Evolutionary conservation across 2,329 filamentous ascomycete species (phyloP), one percentile per base, ranked within the genome.

Genomic region (Helicocarpus griseus): DNA sequence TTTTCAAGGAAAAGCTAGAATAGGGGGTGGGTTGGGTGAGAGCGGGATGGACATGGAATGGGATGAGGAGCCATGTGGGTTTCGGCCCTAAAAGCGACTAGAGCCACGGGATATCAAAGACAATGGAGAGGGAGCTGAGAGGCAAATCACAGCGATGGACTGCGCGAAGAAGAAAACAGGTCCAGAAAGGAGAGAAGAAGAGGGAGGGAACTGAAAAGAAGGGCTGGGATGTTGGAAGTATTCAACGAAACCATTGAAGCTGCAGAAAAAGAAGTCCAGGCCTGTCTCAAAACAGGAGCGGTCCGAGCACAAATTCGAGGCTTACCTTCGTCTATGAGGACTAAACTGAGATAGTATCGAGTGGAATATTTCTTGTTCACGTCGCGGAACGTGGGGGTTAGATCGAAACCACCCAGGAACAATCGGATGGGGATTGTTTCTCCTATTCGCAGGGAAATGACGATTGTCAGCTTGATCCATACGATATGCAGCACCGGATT

Each of bases 301-400:
- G 19, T 24, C 29, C 4, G 19, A 47, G 19, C n/a, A 35, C 29
- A 14, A 33, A 35, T 11, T 46, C 5, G 5, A 53, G 48, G 68
- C 75, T 59, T 72, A 87, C 88, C 88, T 81, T 96, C 90, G 64
- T 96, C 90, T 60, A 96, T 96, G 60, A 96, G 78, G 21, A 98
- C 93, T 56, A 98, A 74, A 67, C 90, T 96, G 56, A 98, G 80
- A 73, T 98, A 98, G 73, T 98, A 98, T 63, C 93, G 80, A 35
- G 91, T 97, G 24, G 91, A 97, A 71, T 95, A 98, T 74, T 98
- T 98, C 79, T 98, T 98, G 80, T 98, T 98, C 60, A 98, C 94
- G 69, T 98, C 93, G 56, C 93, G 87, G 80, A 98, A 98, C 11
- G 93, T 98, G 14, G 93, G 93, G 4, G 93, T 98, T 56, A 98